A percentile compares a stretch with the other conserved stretches of the same genome.
These are phyloP conservation scores for Ophiocordyceps camponoti-saundersi DNA, from an alignment of 2,329 filamentous ascomycete genomes.

Conservation along the genomic window DNA sequence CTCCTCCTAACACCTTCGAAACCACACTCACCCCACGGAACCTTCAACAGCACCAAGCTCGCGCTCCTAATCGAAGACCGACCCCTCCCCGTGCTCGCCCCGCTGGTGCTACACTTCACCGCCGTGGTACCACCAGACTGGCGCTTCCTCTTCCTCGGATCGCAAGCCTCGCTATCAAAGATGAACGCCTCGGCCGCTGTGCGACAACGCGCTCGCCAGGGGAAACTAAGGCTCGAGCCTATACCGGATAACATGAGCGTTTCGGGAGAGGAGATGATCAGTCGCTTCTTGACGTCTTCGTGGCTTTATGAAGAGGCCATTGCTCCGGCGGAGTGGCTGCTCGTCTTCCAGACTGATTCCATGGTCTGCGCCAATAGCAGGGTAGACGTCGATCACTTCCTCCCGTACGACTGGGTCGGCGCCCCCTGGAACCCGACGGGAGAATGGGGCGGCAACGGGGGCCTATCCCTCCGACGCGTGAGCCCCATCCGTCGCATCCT, in stretches of 20 bases:
- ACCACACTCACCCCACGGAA: neutral
- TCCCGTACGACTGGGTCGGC: conserved; percentile 36
- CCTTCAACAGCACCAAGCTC: conserved; percentile 20
- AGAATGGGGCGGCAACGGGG: conserved; percentile 32
- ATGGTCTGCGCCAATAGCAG: conserved; percentile 36
- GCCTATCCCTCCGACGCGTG: conserved; percentile 33
- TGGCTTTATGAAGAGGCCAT: conserved; percentile 34
- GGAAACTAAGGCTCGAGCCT: conserved; percentile 32
- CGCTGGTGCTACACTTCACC: conserved; percentile 38
- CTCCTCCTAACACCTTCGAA: neutral
- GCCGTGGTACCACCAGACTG: conserved; percentile 38
- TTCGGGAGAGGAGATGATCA: conserved; percentile 32
- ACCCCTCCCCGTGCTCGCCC: conserved; percentile 28
- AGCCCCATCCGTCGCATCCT: conserved; percentile 35
- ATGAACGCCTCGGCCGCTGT: conserved; percentile 29
- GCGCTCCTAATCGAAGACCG: conserved; percentile 39
- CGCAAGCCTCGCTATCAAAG: conserved; percentile 22
- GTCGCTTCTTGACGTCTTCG: conserved; percentile 30
- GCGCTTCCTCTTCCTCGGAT: conserved; percentile 40
- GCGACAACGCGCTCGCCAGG: conserved; percentile 20
- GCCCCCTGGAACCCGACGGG: conserved; percentile 27
- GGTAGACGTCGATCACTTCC: conserved; percentile 28
- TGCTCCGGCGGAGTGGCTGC: conserved; percentile 32
- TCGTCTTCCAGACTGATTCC: conserved; percentile 37
- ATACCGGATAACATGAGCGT: conserved; percentile 36